Percentiles rank a stretch among this genome's conserved stretches.
phyloP scores from a whole-genome alignment of 805 yeast species.

The Pichia scutulata region DNA sequence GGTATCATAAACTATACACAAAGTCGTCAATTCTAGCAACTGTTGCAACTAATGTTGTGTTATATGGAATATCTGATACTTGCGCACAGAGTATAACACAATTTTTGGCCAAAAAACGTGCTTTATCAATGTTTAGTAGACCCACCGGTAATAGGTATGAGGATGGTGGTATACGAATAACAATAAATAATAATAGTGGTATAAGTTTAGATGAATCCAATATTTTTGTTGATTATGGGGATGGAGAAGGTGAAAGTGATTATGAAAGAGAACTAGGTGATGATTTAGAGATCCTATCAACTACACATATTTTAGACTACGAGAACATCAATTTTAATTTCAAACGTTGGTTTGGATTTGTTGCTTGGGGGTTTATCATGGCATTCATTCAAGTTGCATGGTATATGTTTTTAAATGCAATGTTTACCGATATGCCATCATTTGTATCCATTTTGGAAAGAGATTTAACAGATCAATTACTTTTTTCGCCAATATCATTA shows the following conservation, averaged over 20 bases:
- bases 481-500: constrained; percentile 82
- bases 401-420: constrained; percentile 73
- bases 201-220: constrained; percentile 12
- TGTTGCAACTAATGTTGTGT: constrained; percentile 66
- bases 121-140: not conserved
- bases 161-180: not conserved
- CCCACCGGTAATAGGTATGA: not conserved
- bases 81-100: constrained; percentile 67
- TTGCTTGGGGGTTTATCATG: constrained; percentile 79
- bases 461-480: constrained; percentile 81
- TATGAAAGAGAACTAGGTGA: constrained; percentile 1
- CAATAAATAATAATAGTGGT: not conserved
- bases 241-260: not conserved
- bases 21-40: constrained; percentile 68
- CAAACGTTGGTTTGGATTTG: constrained; percentile 66
- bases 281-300: not conserved
- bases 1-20: constrained; percentile 54
- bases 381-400: constrained; percentile 83
- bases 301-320: not conserved
- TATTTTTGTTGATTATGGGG: constrained; percentile 31
- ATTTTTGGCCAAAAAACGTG: not conserved
- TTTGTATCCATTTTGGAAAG: constrained; percentile 78
- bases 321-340: constrained; percentile 42
- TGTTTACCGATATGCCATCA: constrained; percentile 76
- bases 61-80: constrained; percentile 87